Evolutionary conservation across 306 rosid genomes (phyloP), one percentile per base, ranked within the genome.

Genomic region (Casuarina glauca): DNA sequence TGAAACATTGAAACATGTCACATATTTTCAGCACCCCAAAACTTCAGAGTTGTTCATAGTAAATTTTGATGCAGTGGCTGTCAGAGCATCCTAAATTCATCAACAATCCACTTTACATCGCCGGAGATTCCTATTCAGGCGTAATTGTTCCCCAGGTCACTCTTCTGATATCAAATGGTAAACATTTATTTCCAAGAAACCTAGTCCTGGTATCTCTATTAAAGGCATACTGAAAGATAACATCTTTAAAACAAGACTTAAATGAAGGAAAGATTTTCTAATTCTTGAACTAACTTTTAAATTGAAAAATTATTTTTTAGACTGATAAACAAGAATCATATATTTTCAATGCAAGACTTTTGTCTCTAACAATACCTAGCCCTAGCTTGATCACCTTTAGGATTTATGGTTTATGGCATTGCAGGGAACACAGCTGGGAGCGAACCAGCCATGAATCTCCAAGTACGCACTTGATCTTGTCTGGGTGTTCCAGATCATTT

Each of bases 61-160:
- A 39, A 44, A n/a, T 11, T 76, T 67, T 72, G 78, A 68, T 61
- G 50, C 79, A 83, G 87, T 83, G 87, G 87, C 1, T 83, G 16
- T 35, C 76, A 35, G 2, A 32, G 45, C 81, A 83, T 60, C 81
- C 84, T 41, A 41, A 63, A 36, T 83, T 54, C 42, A 45, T 16
- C 6, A 54, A 76, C 35, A 76, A 79, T 32, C 69, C 78, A 6
- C 50, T 83, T 49, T 83, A 71, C 69, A 35, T 83, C 32, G 20
- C 72, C 19, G 84, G 84, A 38, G 87, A 83, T 83, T 79, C 87
- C 2, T 83, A 79, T 75, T 79, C 87, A 39, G 87, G 87, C 53
- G 68, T 79, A 4, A 72, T 79, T 54, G 50, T 71, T 73, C 78
- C 82, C 54, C 77, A 74, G 11, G 71, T 83, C 15, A 5, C 74